Evolutionary conservation across 768 basidiomycete genomes (phyloP).

Genomic region (Pleurotus eryngii): DNA sequence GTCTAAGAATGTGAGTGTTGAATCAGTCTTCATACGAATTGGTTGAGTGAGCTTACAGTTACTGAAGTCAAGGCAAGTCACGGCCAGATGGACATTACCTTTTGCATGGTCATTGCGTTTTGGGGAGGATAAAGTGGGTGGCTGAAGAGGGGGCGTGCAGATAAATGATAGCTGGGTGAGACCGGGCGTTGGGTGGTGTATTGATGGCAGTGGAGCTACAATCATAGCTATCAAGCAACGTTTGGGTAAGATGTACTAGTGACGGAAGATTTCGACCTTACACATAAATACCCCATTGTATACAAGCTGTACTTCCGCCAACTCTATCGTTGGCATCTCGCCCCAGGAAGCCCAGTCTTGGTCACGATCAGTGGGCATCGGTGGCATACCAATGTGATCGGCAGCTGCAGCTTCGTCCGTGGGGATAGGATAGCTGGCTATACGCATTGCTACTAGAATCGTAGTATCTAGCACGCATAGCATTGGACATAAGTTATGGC

Average conservation of each 20-base stretch:
- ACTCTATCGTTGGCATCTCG: conserved; percentile 56
- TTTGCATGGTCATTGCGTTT: conserved; percentile 18
- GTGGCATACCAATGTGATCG: conserved; percentile 28
- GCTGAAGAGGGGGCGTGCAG: conserved; percentile 28
- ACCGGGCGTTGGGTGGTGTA: conserved; percentile 32
- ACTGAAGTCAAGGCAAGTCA: conserved; percentile 55
- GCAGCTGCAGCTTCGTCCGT: conserved; percentile 23
- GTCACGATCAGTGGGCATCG: conserved; percentile 19
- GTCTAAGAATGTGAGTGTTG: conserved; percentile 19
- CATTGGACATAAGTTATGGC: not conserved
- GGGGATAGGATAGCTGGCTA: conserved; percentile 42
- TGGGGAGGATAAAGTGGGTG: conserved; percentile 11
- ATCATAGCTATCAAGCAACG: conserved; percentile 31
- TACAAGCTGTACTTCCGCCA: conserved; percentile 56
- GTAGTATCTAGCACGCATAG: conserved; percentile 40
- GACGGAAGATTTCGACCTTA: conserved; percentile 23
- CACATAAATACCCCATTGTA: conserved; percentile 43
- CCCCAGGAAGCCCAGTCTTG: conserved; percentile 54
- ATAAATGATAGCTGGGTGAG: conserved; percentile 48
- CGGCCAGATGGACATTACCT: conserved; percentile 43
- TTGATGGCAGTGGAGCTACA: conserved; percentile 41
- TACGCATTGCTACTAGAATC: conserved; percentile 62
- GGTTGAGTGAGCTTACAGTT: conserved; percentile 43
- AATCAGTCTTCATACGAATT: not conserved
- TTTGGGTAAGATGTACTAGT: not conserved